These are phyloP conservation scores for Xylaria sp. DNA, from an alignment of 2,329 filamentous ascomycete genomes.

Conservation along the genomic window DNA sequence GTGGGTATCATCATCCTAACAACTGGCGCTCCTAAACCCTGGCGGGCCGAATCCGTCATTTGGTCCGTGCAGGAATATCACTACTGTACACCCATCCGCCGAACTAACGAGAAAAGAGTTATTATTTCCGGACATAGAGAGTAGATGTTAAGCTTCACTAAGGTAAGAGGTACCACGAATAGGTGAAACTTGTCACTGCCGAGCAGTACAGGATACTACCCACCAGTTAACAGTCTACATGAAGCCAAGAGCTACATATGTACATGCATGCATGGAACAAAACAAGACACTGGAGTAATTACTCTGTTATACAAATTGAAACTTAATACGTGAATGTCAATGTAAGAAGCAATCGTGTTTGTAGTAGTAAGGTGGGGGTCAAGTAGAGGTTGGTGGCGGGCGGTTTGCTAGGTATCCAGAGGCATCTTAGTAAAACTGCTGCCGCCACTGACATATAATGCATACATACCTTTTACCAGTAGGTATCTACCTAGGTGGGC, in stretches of 20 bases:
- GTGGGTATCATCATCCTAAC: slow-evolving; percentile 40
- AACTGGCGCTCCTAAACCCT: slow-evolving; percentile 8
- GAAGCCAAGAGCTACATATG: background rate
- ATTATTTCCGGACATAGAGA: background rate
- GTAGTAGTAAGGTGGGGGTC: background rate
- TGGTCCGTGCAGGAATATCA: slow-evolving; percentile 31
- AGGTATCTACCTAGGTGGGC: too few relatives aligned
- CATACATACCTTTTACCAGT: background rate
- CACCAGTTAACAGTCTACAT: background rate
- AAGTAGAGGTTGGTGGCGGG: background rate
- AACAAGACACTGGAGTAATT: background rate
- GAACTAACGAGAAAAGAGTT: background rate
- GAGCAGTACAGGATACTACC: background rate
- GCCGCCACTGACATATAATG: background rate
- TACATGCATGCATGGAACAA: background rate
- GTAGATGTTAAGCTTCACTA: background rate
- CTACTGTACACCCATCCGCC: background rate
- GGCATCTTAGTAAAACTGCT: slow-evolving; percentile 13
- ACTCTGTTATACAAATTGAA: background rate
- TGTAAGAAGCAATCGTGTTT: background rate
- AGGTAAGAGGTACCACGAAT: background rate
- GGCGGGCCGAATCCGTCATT: slow-evolving; percentile 34
- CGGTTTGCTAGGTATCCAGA: background rate
- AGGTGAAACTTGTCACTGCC: background rate
- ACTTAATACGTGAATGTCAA: background rate